These are phyloP conservation scores for Flaveria ramosissima DNA, from an alignment of 129 eudicot genomes.

Conservation along the genomic window DNA sequence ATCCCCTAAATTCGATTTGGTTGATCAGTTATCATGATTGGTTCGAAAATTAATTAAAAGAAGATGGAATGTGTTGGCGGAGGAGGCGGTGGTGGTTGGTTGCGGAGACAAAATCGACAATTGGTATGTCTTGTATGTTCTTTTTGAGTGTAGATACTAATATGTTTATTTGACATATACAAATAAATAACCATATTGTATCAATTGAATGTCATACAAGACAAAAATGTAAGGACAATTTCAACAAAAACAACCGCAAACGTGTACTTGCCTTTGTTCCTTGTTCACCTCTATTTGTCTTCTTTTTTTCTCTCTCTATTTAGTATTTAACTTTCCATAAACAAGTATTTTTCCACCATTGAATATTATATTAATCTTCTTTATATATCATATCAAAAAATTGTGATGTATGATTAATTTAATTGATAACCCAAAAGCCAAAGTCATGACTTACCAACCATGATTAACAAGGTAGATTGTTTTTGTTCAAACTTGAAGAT, in stretches of 20 bases:
- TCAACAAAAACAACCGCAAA: conserved; percentile 27
- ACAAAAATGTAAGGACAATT: conserved; percentile 22
- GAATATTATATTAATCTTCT: conserved; percentile 16
- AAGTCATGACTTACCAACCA: conserved; percentile 1
- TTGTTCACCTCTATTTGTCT: conserved; percentile 16
- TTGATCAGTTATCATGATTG: no score
- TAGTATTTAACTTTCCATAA: neutral
- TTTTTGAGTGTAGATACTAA: no score
- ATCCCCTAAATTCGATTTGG: no score
- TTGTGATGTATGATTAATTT: neutral
- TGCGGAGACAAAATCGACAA: no score
- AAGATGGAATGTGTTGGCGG: no score
- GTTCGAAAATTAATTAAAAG: no score
- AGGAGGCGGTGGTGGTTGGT: no score
- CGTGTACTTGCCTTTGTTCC: conserved; percentile 30
- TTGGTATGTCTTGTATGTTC: no score
- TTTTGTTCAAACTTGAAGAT: neutral
- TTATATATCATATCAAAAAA: conserved; percentile 14
- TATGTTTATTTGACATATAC: no score
- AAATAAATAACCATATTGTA: neutral
- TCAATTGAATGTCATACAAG: neutral
- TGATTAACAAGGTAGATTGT: neutral
- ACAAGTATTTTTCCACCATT: conserved; percentile 15
- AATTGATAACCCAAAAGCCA: conserved; percentile 1
- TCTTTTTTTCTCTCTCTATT: neutral